Base-by-base conservation (phyloP, 2,329 filamentous ascomycete genomes). In the Ophiosphaerella narmari region DNA sequence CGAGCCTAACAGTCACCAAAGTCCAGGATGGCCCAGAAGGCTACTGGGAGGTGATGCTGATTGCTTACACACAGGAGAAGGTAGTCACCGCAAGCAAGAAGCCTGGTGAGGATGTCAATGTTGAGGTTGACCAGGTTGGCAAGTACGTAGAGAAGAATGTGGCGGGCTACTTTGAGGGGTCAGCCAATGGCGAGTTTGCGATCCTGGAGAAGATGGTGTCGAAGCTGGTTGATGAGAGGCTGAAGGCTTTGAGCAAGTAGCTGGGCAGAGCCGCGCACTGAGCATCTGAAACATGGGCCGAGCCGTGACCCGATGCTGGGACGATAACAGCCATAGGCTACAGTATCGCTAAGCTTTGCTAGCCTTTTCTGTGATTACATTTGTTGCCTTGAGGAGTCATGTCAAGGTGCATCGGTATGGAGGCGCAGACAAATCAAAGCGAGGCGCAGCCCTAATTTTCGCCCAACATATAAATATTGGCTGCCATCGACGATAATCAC, bases 11-110 rank as follows among this genome's bases (percentile, higher is more conserved):
- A 0, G 83, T 99, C 2, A 97, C 93, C 2, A 82, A 84, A 60
- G 93, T 97, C 26, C 78, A 93, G 65, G 93, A 97, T 73, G 81
- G 72, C 1, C 83, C 85, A 59, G 86, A 88, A 36, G 95, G 91
- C 73, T 97, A 87, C 84, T 88, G 83, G 77, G 94, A 97, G 82
- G 88, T 99, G 42, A 99, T 99, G 94, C 80, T 99, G 54, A 97
- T 99, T 72, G 84, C 89, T 7, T 99, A 99, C 75, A 97, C 94
- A 9, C 94, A 97, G 78, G 90, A 93, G 75, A 89, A 89, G 74
- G 87, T 99, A 13, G 88, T 96, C 13, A 86, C 91, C 56, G 90
- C 89, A 2, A 79, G 78, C 44, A 97, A 97, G 82, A 80, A 83
- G 74, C 76, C 82, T 26, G 91, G 92, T 2, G 90, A 96, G 5